A percentile compares a stretch with the other conserved stretches of the same genome.
Evolutionary conservation across 805 yeast genomes (phyloP).

Genomic region (Candida awuae): DNA sequence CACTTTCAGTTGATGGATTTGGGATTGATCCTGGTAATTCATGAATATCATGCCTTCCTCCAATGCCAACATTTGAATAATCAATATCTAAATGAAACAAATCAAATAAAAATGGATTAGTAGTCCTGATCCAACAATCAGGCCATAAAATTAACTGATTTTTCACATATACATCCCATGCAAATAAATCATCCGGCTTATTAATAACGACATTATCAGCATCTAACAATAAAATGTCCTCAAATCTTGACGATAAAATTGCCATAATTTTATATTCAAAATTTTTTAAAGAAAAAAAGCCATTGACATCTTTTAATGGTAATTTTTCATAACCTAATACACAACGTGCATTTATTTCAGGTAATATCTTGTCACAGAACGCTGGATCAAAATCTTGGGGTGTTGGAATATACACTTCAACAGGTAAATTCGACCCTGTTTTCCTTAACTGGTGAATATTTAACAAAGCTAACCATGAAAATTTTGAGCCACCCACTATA

Average conservation of each 20-base stretch:
- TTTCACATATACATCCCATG: constrained; percentile 34
- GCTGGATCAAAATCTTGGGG: constrained; percentile 36
- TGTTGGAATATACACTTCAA: constrained; percentile 42
- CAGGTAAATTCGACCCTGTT: constrained; percentile 39
- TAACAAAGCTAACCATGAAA: constrained; percentile 42
- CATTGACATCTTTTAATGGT: constrained; percentile 23
- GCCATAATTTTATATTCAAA: constrained; percentile 47
- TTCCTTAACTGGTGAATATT: constrained; percentile 40
- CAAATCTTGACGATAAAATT: constrained; percentile 38
- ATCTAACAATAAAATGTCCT: constrained; percentile 40
- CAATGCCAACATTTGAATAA: constrained; percentile 2
- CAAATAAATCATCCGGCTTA: constrained; percentile 39
- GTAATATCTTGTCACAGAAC: constrained; percentile 37
- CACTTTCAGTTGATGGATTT: constrained; percentile 62
- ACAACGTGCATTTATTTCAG: constrained; percentile 39
- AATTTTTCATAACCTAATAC: constrained; percentile 30
- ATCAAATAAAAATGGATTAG: constrained; percentile 50
- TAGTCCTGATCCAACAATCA: constrained; percentile 63
- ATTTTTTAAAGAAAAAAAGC: constrained; percentile 31
- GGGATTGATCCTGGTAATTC: constrained; percentile 58
- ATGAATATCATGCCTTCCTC: constrained; percentile 40
- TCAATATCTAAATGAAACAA: constrained; percentile 11
- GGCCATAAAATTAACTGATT: constrained; percentile 55
- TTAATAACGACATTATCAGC: constrained; percentile 42
- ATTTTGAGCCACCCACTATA: constrained; percentile 46